Evolutionary conservation across 768 basidiomycete genomes (phyloP), one percentile per base, ranked within the genome.

Genomic region (Pleurotus platypus): DNA sequence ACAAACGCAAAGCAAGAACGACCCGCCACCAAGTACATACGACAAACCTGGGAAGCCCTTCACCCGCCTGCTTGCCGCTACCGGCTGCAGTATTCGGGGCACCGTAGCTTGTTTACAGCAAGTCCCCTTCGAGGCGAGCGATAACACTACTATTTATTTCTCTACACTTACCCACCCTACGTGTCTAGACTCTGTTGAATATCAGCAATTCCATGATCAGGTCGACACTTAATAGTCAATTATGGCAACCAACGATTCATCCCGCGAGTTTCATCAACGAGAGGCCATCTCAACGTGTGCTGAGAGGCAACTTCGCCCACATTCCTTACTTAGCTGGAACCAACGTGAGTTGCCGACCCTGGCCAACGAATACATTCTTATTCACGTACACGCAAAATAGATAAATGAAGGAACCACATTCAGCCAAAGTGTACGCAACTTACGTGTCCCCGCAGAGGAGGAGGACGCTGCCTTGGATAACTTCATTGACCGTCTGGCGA

Each of bases 231-330:
- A 84, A 85, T 51, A 15, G 57, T 0, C 84, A 86, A 60, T 67
- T 84, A 4, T 85, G 84, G 84, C 72, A 85, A 60, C 83, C 84
- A 0, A 58, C 81, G 0, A 73, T 83, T 4, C 83, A 79, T 1
- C 53, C 67, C 0, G 81, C 80, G 1, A 84, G 80, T 62, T 70
- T 84, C 50, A 64, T 78, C 16, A 64, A 79, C 0, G 75, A 71
- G 50, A 65, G 77, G 40, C 78, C 81, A 3, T 84, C 83, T 1
- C 55, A 63, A 4, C 71, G 70, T 39, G 77, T 84, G 26, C 65
- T 70, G 0, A 67, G 73, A 4, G 80, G 81, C 4, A 69, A 82
- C 24, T 85, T 83, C 62, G 62, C 79, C 15, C 82, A 77, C 50
- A 64, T 86, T 2, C 82, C 83, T 5, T 80, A 77, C 58, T 62